Conservation (phyloP, 192 early-diverging fungal genomes). For the Rhizophagus sp. region DNA sequence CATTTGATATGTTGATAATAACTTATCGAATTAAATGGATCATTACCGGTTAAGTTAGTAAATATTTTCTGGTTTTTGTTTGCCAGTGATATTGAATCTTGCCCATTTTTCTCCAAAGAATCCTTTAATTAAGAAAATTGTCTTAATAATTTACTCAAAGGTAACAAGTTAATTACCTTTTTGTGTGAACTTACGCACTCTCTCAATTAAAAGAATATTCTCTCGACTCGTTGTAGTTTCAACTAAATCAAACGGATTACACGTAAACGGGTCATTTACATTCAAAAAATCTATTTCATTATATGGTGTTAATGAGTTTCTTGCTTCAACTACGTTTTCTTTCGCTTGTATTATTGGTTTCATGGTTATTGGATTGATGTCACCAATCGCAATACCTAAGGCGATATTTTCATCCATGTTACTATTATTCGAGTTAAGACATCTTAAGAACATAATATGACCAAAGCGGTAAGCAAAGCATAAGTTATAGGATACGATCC, state of each 20-base stretch:
- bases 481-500: conserved; percentile 46
- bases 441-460: not conserved
- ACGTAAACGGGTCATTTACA: not conserved
- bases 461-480: not conserved
- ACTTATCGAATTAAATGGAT: not conserved
- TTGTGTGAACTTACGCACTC: not conserved
- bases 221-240: not conserved
- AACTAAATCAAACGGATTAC: not conserved
- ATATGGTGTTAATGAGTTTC: not conserved
- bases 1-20: not conserved
- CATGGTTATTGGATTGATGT: conserved; percentile 64
- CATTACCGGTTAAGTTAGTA: not conserved
- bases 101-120: not conserved
- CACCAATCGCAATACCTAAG: conserved; percentile 58
- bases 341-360: conserved; percentile 38
- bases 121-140: not conserved
- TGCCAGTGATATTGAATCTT: not conserved
- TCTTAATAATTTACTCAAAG: not conserved
- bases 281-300: not conserved
- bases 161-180: not conserved
- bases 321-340: not conserved
- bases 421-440: conserved; percentile 31
- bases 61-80: not conserved
- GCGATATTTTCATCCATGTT: conserved; percentile 51
- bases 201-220: not conserved